Percentiles rank a stretch among this genome's conserved stretches.
These are phyloP conservation scores for Danielia oregonensis DNA, from an alignment of 805 yeast species.

Conservation along the genomic window DNA sequence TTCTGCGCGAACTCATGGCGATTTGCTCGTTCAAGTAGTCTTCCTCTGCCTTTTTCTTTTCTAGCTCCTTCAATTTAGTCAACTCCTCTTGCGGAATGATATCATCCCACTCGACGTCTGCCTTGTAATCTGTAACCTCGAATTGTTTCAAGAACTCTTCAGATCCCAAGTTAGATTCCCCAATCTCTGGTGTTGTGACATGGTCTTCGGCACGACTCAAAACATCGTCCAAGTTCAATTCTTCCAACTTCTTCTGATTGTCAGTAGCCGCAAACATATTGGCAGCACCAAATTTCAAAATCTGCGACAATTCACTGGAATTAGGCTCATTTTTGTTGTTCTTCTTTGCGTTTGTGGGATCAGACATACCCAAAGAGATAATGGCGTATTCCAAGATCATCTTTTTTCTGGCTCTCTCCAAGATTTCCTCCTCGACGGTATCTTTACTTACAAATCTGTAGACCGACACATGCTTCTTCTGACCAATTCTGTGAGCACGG, in stretches of 20 bases:
- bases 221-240: slow-evolving; percentile 92
- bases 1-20: slow-evolving; percentile 78
- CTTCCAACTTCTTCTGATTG: slow-evolving; percentile 93
- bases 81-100: slow-evolving; percentile 95
- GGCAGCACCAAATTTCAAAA: slow-evolving; percentile 96
- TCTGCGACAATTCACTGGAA: slow-evolving; percentile 82
- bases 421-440: slow-evolving; percentile 95
- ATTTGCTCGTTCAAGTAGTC: slow-evolving; percentile 84
- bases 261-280: slow-evolving; percentile 96
- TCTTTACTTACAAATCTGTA: slow-evolving; percentile 97
- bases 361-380: slow-evolving; percentile 92
- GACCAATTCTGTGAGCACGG: slow-evolving; percentile 99
- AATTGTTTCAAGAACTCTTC: slow-evolving; percentile 96
- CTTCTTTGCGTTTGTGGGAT: slow-evolving; percentile 47
- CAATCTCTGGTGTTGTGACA: slow-evolving; percentile 90
- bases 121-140: slow-evolving; percentile 97
- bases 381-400: slow-evolving; percentile 98
- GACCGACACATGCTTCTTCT: slow-evolving; percentile 95
- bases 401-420: slow-evolving; percentile 95
- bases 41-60: slow-evolving; percentile 81
- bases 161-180: slow-evolving; percentile 97
- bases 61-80: slow-evolving; percentile 84
- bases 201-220: slow-evolving; percentile 97
- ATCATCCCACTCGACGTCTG: slow-evolving; percentile 98
- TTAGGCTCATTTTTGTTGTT: slow-evolving; percentile 71